Evolutionary conservation across 176 grass and related monocot genomes (phyloP).

Genomic region (Tuctoria greenei): DNA sequence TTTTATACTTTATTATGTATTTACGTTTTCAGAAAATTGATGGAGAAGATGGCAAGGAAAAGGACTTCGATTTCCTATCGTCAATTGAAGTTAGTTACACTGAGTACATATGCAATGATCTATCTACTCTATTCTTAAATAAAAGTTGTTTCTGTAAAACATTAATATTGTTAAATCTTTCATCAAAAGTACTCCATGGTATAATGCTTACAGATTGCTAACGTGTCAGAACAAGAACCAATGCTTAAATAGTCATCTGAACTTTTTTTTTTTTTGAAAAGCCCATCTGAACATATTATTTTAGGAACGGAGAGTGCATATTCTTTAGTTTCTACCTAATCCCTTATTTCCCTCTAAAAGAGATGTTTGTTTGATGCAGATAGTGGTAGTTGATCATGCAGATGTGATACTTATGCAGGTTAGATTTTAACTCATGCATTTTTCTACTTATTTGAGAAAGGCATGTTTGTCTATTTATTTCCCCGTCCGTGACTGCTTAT

Average conservation of each 20-base stretch:
- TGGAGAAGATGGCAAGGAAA: constrained; percentile 73
- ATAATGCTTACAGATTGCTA: constrained; percentile 9
- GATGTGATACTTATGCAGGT: constrained; percentile 98
- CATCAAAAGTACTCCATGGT: background rate
- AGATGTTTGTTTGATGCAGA: constrained; percentile 44
- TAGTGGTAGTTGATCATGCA: constrained; percentile 77
- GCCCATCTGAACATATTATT: constrained; percentile 8
- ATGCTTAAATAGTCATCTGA: constrained; percentile 6
- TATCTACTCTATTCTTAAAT: constrained; percentile 19
- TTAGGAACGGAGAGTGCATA: background rate
- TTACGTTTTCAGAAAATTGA: constrained; percentile 70
- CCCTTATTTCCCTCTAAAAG: background rate
- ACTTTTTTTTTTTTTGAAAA: constrained; percentile 1
- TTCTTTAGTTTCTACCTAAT: constrained; percentile 4
- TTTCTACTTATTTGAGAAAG: background rate
- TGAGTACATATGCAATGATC: constrained; percentile 18
- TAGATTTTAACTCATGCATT: constrained; percentile 28
- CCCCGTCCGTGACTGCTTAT: constrained; percentile 41
- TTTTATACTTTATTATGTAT: constrained; percentile 14
- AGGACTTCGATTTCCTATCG: constrained; percentile 88
- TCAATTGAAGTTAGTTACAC: constrained; percentile 78
- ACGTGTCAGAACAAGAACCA: constrained; percentile 9
- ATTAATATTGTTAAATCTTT: background rate
- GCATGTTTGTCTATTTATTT: background rate
- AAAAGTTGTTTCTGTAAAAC: constrained; percentile 17